phyloP scores from a whole-genome alignment of 176 grass and related monocot species.

The Juncus inflexus region DNA sequence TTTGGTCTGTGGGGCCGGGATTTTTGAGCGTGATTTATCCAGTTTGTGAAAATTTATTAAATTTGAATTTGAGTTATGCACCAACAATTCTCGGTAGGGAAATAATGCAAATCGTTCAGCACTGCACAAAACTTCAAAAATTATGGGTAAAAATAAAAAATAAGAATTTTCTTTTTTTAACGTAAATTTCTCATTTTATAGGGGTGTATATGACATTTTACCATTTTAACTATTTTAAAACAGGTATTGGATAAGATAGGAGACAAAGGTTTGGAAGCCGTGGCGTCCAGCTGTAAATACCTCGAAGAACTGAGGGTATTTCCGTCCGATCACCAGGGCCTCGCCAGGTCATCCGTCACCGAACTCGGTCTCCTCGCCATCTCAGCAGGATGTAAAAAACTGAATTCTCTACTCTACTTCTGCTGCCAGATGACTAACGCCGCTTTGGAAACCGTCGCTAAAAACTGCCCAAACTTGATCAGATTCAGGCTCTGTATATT shows the following conservation, averaged over 20 bases:
- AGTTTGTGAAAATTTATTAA: conserved; percentile 51
- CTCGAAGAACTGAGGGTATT: conserved; percentile 87
- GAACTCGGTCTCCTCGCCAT: conserved; percentile 76
- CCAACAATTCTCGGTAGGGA: conserved; percentile 53
- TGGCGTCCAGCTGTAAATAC: conserved; percentile 71
- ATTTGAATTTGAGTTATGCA: conserved; percentile 74
- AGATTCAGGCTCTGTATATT: conserved; percentile 75
- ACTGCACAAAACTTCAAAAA: conserved; percentile 69
- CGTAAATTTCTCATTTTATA: background rate
- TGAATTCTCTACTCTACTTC: conserved; percentile 74
- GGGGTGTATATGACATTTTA: background rate
- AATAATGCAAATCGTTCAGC: conserved; percentile 51
- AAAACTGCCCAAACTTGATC: conserved; percentile 75
- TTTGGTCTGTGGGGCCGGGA: conserved; percentile 60
- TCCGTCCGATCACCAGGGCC: conserved; percentile 45
- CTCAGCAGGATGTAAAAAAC: conserved; percentile 62
- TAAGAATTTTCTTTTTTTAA: conserved; percentile 8
- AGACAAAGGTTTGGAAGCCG: conserved; percentile 68
- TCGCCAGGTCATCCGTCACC: conserved; percentile 53
- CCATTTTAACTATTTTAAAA: conserved; percentile 8
- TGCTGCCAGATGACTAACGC: conserved; percentile 90
- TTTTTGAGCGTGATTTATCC: conserved; percentile 49
- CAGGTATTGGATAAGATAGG: conserved; percentile 79
- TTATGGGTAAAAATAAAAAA: conserved; percentile 58
- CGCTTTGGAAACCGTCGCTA: conserved; percentile 57